Evolutionary conservation across 2,329 filamentous ascomycete genomes (phyloP).

Genomic region (Neonectria punicea): DNA sequence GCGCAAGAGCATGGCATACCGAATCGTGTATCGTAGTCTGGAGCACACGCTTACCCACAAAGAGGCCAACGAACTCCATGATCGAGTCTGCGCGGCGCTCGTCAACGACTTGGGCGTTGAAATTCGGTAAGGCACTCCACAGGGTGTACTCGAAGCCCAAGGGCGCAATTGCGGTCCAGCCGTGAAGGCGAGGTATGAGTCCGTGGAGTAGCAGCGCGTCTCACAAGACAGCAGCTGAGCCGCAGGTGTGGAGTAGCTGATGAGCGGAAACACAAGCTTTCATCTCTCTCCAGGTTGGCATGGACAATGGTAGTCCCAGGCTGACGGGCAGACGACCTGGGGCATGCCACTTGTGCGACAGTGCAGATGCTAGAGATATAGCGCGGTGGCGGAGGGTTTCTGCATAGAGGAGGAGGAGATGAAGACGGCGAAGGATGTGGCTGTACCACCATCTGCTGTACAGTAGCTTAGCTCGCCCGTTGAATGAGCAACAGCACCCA

Average conservation of each 20-base stretch:
- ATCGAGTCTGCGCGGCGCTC: slow-evolving; percentile 71
- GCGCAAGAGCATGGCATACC: slow-evolving; percentile 87
- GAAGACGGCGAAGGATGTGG: slow-evolving; percentile 5
- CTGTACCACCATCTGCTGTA: slow-evolving; percentile 19
- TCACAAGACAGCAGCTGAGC: slow-evolving; percentile 22
- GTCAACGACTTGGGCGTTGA: slow-evolving; percentile 81
- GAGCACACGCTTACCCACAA: slow-evolving; percentile 89
- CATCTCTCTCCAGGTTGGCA: slow-evolving; percentile 32
- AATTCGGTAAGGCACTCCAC: slow-evolving; percentile 45
- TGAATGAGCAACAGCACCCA: neutral
- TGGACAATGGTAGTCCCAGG: slow-evolving; percentile 17
- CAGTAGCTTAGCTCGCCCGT: slow-evolving; percentile 8
- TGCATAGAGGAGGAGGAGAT: neutral
- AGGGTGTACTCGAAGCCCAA: neutral
- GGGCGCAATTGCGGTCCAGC: neutral
- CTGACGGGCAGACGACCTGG: slow-evolving; percentile 17
- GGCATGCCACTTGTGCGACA: slow-evolving; percentile 19
- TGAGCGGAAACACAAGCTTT: slow-evolving; percentile 15
- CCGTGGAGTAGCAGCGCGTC: neutral
- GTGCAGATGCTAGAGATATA: slow-evolving; percentile 11
- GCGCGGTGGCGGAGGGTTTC: slow-evolving; percentile 6
- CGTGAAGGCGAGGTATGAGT: neutral
- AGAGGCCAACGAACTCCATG: slow-evolving; percentile 82
- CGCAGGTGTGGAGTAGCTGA: slow-evolving; percentile 36
- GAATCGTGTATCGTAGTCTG: slow-evolving; percentile 92